Evolutionary conservation across 2,329 filamentous ascomycete genomes (phyloP), one percentile per base, ranked within the genome.

Genomic region (Botrytis pseudocinerea): DNA sequence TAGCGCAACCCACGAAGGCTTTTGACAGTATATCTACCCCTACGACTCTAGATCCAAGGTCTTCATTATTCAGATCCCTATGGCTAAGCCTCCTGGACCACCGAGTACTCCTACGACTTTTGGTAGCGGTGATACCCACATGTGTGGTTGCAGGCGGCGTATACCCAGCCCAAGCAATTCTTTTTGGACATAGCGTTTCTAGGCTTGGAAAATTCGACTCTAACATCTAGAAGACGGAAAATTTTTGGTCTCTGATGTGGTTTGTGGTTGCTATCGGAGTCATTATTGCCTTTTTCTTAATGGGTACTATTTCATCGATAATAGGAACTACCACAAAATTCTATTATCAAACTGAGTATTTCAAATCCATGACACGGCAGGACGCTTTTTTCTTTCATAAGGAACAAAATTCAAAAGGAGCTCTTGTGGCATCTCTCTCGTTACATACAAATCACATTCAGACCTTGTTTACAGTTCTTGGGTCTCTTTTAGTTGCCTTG

Each of bases 221-320:
- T 2, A 54, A 98, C 94, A 38, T 74, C 88, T 94, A 1, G 72
- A 74, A 35, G 7, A 28, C 59, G 6, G 71, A 46, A 28, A 59
- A 73, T 40, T 73, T 76, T 22, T 65, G 64, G 25, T 54, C 71
- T 22, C 70, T 73, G 25, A 73, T 73, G 71, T 75, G 42, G 10
- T 61, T 73, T 54, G 35, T 75, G 7, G 38, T 73, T 25, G 74
- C 74, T 87, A 91, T 76, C 94, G 94, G n/a, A 89, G 94, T 60
- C 97, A 95, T 0, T 97, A 94, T 5, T 96, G 98, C 78, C 92
- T 94, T 14, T 97, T 98, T 82, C 94, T 94, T 65, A 94, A 98
- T 83, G 91, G 95, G 77, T 85, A 98, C 20, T 96, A 93, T 1
- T 97, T 95, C 9, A 96, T 98, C 84, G 93, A 90, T 82, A 90